Conservation (phyloP, 2,329 filamentous ascomycete species). For the Pyrenophora graminea region DNA sequence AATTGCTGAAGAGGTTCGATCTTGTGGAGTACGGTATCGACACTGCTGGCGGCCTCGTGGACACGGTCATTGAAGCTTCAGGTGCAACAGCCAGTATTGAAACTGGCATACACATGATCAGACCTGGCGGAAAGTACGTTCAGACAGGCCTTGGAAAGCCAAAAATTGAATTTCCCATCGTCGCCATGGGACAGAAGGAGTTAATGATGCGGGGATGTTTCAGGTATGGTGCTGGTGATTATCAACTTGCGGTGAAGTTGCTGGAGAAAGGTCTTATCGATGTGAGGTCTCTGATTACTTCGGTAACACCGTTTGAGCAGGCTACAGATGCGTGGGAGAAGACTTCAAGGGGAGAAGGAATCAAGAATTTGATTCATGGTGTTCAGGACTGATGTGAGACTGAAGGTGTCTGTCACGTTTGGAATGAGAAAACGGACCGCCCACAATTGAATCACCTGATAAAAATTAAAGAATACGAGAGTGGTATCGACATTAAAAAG, state of each 20-base stretch:
- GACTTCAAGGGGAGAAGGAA: slow-evolving; percentile 36
- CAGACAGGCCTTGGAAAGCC: slow-evolving; percentile 91
- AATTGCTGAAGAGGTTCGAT: slow-evolving; percentile 61
- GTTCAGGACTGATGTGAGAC: slow-evolving; percentile 21
- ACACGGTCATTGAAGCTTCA: slow-evolving; percentile 85
- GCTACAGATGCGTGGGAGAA: slow-evolving; percentile 40
- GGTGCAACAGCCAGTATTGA: slow-evolving; percentile 87
- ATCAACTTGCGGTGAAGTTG: slow-evolving; percentile 35
- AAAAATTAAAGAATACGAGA: too few species aligned
- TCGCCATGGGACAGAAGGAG: slow-evolving; percentile 85
- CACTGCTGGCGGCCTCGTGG: slow-evolving; percentile 71
- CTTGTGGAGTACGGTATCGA: slow-evolving; percentile 59
- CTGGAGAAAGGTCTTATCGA: slow-evolving; percentile 27
- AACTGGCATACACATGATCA: slow-evolving; percentile 80
- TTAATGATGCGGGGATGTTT: slow-evolving; percentile 55
- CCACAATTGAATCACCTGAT: too few species aligned
- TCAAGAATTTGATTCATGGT: slow-evolving; percentile 42
- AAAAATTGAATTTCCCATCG: slow-evolving; percentile 92
- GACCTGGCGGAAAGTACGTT: slow-evolving; percentile 94
- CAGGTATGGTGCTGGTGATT: slow-evolving; percentile 39
- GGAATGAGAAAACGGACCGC: neutral
- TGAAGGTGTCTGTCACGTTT: neutral
- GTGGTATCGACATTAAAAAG: too few species aligned
- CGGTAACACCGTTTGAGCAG: slow-evolving; percentile 34
- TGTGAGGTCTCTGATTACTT: slow-evolving; percentile 38